Evolutionary conservation across 2,329 filamentous ascomycete species (phyloP).

Genomic region (Ophiocordyceps robertsii): DNA sequence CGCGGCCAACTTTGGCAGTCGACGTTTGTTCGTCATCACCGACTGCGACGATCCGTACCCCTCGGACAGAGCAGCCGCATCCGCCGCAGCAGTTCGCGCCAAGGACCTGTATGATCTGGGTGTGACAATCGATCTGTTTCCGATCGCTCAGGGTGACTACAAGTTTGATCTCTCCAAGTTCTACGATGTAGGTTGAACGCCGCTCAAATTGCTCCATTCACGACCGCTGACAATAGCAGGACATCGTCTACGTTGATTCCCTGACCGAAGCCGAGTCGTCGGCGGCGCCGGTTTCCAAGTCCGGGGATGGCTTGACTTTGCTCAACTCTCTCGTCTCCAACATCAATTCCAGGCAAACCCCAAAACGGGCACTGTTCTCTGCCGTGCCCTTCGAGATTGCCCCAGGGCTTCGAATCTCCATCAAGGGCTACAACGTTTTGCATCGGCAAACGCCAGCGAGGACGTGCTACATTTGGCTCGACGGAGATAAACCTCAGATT

Average conservation of each 20-base stretch:
- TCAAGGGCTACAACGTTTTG: constrained; percentile 85
- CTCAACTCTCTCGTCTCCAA: constrained; percentile 72
- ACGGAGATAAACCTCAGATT: constrained; percentile 74
- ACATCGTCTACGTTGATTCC: constrained; percentile 78
- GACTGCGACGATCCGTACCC: constrained; percentile 81
- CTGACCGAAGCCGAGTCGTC: constrained; percentile 47
- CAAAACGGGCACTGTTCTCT: constrained; percentile 75
- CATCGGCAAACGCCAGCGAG: constrained; percentile 72
- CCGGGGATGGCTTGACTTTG: constrained; percentile 63
- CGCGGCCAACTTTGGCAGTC: constrained; percentile 84
- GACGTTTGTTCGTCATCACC: constrained; percentile 89
- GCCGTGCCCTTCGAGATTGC: constrained; percentile 80
- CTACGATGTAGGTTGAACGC: constrained; percentile 57
- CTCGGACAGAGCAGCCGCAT: constrained; percentile 56
- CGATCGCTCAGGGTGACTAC: constrained; percentile 58
- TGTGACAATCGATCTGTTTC: constrained; percentile 84
- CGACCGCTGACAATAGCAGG: constrained; percentile 30
- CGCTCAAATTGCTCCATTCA: not conserved
- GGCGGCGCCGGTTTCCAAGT: constrained; percentile 49
- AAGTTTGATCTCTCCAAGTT: constrained; percentile 76
- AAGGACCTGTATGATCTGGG: constrained; percentile 93
- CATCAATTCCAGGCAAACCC: constrained; percentile 79
- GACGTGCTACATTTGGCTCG: constrained; percentile 78
- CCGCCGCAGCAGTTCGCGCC: constrained; percentile 70
- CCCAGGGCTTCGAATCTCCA: constrained; percentile 70